These are phyloP conservation scores for Fusarium oligoseptatum DNA, from an alignment of 2,329 filamentous ascomycete species.

Conservation along the genomic window DNA sequence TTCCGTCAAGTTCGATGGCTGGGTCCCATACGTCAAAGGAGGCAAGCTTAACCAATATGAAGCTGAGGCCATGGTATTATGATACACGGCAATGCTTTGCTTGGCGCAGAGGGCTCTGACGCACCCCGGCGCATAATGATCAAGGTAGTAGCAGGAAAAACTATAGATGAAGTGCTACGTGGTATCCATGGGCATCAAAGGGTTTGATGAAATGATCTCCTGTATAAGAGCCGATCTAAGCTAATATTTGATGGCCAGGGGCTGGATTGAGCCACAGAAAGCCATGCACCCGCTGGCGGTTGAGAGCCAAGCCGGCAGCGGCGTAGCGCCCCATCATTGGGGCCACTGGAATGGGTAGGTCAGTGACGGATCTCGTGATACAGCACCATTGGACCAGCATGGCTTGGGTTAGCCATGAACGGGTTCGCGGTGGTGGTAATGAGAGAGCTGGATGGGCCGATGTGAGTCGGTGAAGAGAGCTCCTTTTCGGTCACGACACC, in stretches of 20 bases:
- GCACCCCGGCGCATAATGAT: constrained; percentile 17
- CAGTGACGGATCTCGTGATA: constrained; percentile 16
- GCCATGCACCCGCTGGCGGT: constrained; percentile 23
- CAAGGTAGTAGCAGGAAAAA: constrained; percentile 5
- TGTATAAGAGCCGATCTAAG: constrained; percentile 23
- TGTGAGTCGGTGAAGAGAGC: constrained; percentile 1
- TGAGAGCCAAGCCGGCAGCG: constrained; percentile 43
- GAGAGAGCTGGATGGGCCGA: background rate
- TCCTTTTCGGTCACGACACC: constrained; percentile 4
- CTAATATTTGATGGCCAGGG: constrained; percentile 20
- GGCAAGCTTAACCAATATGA: constrained; percentile 19
- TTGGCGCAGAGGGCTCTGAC: constrained; percentile 31
- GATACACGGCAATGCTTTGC: constrained; percentile 43
- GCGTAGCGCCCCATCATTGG: constrained; percentile 36
- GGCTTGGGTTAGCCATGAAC: constrained; percentile 8
- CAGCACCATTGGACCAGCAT: constrained; percentile 3
- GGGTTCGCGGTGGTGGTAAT: constrained; percentile 5
- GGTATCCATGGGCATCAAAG: background rate
- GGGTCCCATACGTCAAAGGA: constrained; percentile 16
- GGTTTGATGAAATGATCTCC: constrained; percentile 5
- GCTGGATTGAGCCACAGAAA: constrained; percentile 23
- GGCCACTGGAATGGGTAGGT: constrained; percentile 37
- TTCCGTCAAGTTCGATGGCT: constrained; percentile 23
- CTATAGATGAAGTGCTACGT: background rate
- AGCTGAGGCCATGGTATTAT: constrained; percentile 25